Base-by-base conservation (phyloP, 176 grass and related monocot genomes). In the bread wheat (Triticum aestivum) region DNA sequence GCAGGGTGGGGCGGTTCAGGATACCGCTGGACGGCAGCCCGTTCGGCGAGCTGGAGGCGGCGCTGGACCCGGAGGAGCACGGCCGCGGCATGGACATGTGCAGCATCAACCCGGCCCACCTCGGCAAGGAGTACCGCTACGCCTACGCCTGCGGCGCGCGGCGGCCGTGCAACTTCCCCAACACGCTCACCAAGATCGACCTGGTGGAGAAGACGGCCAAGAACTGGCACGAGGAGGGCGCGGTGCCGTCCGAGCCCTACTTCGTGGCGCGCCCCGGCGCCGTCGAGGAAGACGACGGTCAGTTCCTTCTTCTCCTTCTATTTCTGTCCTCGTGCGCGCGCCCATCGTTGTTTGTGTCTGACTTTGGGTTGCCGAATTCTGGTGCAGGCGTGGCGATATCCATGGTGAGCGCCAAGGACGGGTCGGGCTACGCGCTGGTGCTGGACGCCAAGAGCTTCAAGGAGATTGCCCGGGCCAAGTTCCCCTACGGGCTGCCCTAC, bases 111-210 rank as follows among this genome's bases (percentile, higher is more conserved):
- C 97, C 92, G 2, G 90, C 82, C 6, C 86, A 79, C 85, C 41
- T 93, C 20, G 97, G 97, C 82, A 99, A 90, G 87, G 51, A 83
- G 89, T 99, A 99, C 71, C 87, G 94, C 9, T 99, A 99, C 84
- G 87, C 87, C 39, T 99, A 99, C 65, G 97, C 94, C 62, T 96
- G 97, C 42, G 97, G 97, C 38, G 97, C 97, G 71, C 82, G 11
- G 21, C 87, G 97, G 72, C 97, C 97, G 15, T 99, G 97, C 91
- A 99, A 99, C 85, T 99, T 99, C 89, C 97, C 97, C 79, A 99
- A 99, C 91, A 94, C 97, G 11, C 87, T 99, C 83, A 94, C 97
- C 63, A 99, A 99, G 90, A 79, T 99, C 71, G 97, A 99, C 81
- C 84, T 99, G 66, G 87, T 86, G 21, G 88, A 92, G 70, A 94